phyloP scores from a whole-genome alignment of 2,329 filamentous ascomycete species.

The Alternaria panax region DNA sequence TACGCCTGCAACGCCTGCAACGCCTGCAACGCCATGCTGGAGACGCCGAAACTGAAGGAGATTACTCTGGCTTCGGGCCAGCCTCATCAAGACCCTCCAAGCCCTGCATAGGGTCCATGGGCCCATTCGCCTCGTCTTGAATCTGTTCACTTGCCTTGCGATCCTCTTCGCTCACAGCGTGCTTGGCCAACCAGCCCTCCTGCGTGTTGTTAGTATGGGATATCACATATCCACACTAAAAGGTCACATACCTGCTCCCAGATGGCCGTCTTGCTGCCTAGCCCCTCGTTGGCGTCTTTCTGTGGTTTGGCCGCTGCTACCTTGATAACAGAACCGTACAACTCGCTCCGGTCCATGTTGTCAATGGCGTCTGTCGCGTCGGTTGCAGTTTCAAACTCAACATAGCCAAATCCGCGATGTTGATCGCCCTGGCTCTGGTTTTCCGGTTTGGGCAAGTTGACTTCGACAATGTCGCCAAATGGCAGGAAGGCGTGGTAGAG shows the following conservation, averaged over 20 bases:
- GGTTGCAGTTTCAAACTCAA: slow-evolving; percentile 85
- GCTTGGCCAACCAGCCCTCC: slow-evolving; percentile 92
- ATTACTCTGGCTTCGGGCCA: slow-evolving; percentile 78
- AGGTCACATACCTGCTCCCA: slow-evolving; percentile 85
- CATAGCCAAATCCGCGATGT: slow-evolving; percentile 94
- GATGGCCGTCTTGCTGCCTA: slow-evolving; percentile 91
- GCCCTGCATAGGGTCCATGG: slow-evolving; percentile 92
- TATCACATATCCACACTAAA: background rate
- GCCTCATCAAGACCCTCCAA: slow-evolving; percentile 92
- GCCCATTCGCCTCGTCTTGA: slow-evolving; percentile 60
- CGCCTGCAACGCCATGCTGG: slow-evolving; percentile 33
- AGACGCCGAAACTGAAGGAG: background rate
- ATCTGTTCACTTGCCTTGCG: slow-evolving; percentile 66
- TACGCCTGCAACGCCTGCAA: slow-evolving; percentile 24
- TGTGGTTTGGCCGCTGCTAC: slow-evolving; percentile 91
- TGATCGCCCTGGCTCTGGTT: slow-evolving; percentile 76
- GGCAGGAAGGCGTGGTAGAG: slow-evolving; percentile 93
- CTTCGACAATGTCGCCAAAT: slow-evolving; percentile 93
- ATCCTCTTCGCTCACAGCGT: slow-evolving; percentile 85
- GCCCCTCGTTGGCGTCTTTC: slow-evolving; percentile 83
- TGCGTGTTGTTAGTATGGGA: slow-evolving; percentile 51
- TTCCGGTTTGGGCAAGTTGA: slow-evolving; percentile 89
- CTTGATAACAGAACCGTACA: slow-evolving; percentile 91
- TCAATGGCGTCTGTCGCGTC: slow-evolving; percentile 96
- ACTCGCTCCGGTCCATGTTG: slow-evolving; percentile 97